Conservation (phyloP, 345 rosid genomes). For the Cardamine resedifolia region DNA sequence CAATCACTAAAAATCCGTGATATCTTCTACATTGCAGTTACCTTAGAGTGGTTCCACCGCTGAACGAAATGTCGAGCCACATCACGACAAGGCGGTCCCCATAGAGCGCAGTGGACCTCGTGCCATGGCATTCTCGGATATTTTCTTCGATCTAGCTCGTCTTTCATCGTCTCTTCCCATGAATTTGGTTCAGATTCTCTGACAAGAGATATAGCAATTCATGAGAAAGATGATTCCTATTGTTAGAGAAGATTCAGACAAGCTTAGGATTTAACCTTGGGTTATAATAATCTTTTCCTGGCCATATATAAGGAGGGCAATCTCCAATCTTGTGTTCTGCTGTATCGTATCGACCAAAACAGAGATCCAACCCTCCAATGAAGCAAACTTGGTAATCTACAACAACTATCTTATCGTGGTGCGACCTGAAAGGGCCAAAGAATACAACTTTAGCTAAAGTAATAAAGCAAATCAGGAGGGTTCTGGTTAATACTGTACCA, state of each 20-base stretch:
- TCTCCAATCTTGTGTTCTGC: constrained; percentile 73
- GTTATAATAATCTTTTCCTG: constrained; percentile 94
- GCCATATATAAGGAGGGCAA: constrained; percentile 70
- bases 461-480: not conserved
- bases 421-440: constrained; percentile 62
- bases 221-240: constrained; percentile 8
- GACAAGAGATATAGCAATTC: not conserved
- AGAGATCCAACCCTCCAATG: constrained; percentile 90
- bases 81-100: constrained; percentile 98
- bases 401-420: constrained; percentile 89
- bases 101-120: constrained; percentile 89
- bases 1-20: not conserved
- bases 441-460: not conserved
- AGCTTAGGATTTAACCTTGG: constrained; percentile 57
- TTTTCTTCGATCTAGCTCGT: constrained; percentile 69
- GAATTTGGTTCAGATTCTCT: constrained; percentile 98
- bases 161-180: constrained; percentile 89
- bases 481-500: constrained; percentile 49
- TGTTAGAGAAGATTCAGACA: not conserved
- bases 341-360: constrained; percentile 91
- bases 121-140: constrained; percentile 99
- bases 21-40: constrained; percentile 20
- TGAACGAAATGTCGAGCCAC: constrained; percentile 90
- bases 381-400: constrained; percentile 80
- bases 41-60: constrained; percentile 99